Evolutionary conservation across 768 basidiomycete genomes (phyloP), one percentile per base, ranked within the genome.

Genomic region (Amanita subjunquillea): DNA sequence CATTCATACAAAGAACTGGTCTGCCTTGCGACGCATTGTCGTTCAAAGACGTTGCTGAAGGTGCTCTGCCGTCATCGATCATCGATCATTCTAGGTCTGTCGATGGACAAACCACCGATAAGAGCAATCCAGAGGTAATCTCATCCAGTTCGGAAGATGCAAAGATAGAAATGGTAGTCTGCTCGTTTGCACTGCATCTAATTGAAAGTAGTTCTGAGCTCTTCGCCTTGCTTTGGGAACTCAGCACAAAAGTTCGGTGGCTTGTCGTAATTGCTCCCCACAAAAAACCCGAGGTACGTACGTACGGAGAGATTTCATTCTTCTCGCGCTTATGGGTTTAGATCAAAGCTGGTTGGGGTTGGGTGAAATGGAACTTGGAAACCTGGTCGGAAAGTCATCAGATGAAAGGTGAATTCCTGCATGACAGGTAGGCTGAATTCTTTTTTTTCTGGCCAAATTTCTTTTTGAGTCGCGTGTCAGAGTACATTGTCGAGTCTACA

Each of bases 121-220:
- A 34, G 56, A 48, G 17, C 42, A 38, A 15, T 1, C 53, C 51
- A 29, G 59, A 57, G 9, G 10, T 23, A 4, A 30, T 32, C 5
- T 40, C 48, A 43, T 32, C 39, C 32, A 34, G 17, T 12, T 39
- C 39, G 7, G 6, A 49, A 47, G 47, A 49, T 23, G 54, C 55
- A 17, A 54, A 54, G 38, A 63, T 80, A 39, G 85, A 89, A 57
- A 73, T 88, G 66, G 76, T 82, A 12, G 62, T 88, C 20, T 85
- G 85, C 59, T 87, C 85, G 3, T 88, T 87, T 59, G 85, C 85
- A 7, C 64, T 89, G 27, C 86, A 89, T 59, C 78, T 89, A 34
- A 64, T 87, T 30, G 77, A 79, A 42, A 73, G 72, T 23, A 61
- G 79, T 2, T 83, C 80, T 0, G 77, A 80, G 50, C 67, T 87